Evolutionary conservation across 2,329 filamentous ascomycete species (phyloP), one percentile per base, ranked within the genome.

Genomic region (Ceratocystis destructans): DNA sequence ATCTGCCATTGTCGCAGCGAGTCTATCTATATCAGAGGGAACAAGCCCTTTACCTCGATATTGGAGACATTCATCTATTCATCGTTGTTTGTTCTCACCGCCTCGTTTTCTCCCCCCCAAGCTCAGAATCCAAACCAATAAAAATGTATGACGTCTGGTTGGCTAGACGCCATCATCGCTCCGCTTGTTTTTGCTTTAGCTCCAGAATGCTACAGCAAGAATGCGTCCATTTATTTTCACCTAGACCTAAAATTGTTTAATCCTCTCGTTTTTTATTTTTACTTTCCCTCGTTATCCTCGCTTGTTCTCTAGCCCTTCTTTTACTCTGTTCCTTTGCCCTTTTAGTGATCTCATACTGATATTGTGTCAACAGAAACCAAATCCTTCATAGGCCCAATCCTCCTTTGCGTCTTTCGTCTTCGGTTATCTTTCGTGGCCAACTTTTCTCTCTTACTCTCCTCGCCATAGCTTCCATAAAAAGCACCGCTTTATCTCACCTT

Each of bases 401-500:
- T 55, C 50, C 8, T 12, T 62, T 45, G 22, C 8, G 17, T 48
- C 45, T 48, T 6, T 25, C 48, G 45, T 45, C 53, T 64, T 61
- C 55, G 59, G 46, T 45, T 68, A 31, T 63, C 44, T 33, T 66
- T 37, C 57, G 5, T 46, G 37, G 48, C 46, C 20, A 31, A 48
- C 46, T 28, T 15, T 62, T 53, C 46, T 48, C n/a, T 1, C 53
- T 59, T 59, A 7, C 31, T 62, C 61, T 65, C n/a, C 22, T 20
- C 20, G 15, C 67, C 57, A 41, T 41, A 41, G 37, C 37, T 41
- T 41, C 37, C 37, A 41, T 41, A 41, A 4, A 41, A 41, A 41
- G 37, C 37, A 61, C 17, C 10, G 20, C 59, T 46, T 62, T 57
- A 64, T 67, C 61, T 64, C 50, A 57, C 17, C 28, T 64, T 68